Evolutionary conservation across 352 stramenopile genomes (phyloP).

Genomic region (Labyrinthula sp.): DNA sequence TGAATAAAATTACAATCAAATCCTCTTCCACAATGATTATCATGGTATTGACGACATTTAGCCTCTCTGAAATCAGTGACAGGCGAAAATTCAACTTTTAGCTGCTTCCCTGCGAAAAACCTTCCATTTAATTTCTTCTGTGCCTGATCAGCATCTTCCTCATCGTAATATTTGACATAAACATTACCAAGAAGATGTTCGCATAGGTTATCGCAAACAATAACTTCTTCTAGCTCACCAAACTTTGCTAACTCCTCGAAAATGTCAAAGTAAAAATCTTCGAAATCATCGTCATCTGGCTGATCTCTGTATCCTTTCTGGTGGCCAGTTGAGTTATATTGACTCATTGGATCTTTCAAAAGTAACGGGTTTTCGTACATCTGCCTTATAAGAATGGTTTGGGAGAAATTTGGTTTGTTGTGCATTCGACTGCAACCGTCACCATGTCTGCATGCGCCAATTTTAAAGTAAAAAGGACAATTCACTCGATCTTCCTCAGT

Average conservation of each 20-base stretch:
- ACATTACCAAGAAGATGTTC: constrained; percentile 99
- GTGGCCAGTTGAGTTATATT: constrained; percentile 30
- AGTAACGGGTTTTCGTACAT: constrained; percentile 77
- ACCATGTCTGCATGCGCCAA: constrained; percentile 93
- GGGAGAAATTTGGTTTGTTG: constrained; percentile 91
- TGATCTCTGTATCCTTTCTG: constrained; percentile 27
- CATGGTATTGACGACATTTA: constrained; percentile 90
- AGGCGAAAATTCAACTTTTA: constrained; percentile 90
- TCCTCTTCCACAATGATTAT: constrained; percentile 80
- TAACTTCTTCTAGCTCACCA: constrained; percentile 87
- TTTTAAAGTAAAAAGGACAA: constrained; percentile 99
- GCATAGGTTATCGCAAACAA: constrained; percentile 96
- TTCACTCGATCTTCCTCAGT: constrained; percentile 52
- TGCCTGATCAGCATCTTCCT: constrained; percentile 84
- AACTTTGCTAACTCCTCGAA: constrained; percentile 95
- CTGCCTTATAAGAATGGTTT: constrained; percentile 92
- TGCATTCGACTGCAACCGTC: constrained; percentile 92
- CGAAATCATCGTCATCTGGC: constrained; percentile 42
- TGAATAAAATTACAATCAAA: constrained; percentile 99
- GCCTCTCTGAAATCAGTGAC: constrained; percentile 95
- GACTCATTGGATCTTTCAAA: background rate
- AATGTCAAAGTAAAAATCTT: constrained; percentile 88
- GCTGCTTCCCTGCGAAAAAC: constrained; percentile 80
- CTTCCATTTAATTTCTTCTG: constrained; percentile 82
- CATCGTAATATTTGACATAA: constrained; percentile 94